Base-by-base conservation (phyloP, 352 stramenopile species). In the Globisporangium middletonii region DNA sequence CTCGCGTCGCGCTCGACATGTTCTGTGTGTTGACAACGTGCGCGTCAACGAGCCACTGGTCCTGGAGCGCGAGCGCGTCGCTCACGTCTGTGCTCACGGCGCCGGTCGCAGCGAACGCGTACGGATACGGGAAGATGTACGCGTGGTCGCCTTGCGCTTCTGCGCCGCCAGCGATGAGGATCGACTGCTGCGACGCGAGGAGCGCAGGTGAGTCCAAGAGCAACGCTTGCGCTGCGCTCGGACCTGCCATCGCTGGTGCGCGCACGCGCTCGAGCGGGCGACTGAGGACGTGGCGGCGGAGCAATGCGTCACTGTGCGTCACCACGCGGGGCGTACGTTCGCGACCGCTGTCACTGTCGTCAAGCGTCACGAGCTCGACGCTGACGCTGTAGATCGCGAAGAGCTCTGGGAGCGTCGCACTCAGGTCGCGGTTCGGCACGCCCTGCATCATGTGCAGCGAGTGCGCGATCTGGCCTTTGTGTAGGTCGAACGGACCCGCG, bases 11-110 rank as follows among this genome's bases (percentile, higher is more conserved):
- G 13, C 23, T 19, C 23, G 55, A 48, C 55, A 61, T 46, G 26
- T 26, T 49, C 33, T 56, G 37, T 15, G 55, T 61, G 19, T 61
- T 61, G 55, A 56, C 47, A 12, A 61, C 46, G 13, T 56, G 45
- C 12, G 37, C 55, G 16, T 61, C 33, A 11, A 49, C 47, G 46
- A 56, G 33, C 47, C 55, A 56, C 35, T 61, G 23, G 47, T 50
- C 46, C 30, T 61, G 46, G 4, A 59, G 23, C 18, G 54, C 43
- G 18, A 38, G 28, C n/a, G 23, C 12, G 9, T 26, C 54, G 19
- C 44, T 19, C n/a, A 27, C 7, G 6, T 12, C 37, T 6, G 16
- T 19, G 30, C 3, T 3, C 7, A 46, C 13, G 18, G 43, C 33
- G 6, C 54, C 44, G 4, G 30, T 46, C 15, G 54, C 54, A 15